These are phyloP conservation scores for Dentipellis fragilis DNA, from an alignment of 768 basidiomycete genomes.

Conservation along the genomic window DNA sequence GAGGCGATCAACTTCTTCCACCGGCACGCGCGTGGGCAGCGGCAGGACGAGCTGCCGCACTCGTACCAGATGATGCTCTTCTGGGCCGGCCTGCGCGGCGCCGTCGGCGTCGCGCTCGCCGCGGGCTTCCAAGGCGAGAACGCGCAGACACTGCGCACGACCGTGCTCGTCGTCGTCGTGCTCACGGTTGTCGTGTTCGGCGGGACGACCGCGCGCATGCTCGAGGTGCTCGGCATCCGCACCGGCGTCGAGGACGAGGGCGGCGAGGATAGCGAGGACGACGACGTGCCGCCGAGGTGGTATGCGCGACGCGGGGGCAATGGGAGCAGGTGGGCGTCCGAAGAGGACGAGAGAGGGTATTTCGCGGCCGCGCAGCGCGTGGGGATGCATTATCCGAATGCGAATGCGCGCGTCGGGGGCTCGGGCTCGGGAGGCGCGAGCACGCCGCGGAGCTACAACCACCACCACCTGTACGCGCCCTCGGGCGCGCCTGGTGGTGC, in stretches of 20 bases:
- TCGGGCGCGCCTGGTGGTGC: not conserved
- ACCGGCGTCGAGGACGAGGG: slow-evolving; percentile 93
- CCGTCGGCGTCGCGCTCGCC: slow-evolving; percentile 95
- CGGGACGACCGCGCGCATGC: slow-evolving; percentile 94
- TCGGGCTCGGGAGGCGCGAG: slow-evolving; percentile 35
- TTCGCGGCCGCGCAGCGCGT: slow-evolving; percentile 6
- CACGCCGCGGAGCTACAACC: slow-evolving; percentile 43
- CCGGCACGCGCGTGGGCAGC: slow-evolving; percentile 72
- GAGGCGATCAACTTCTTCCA: slow-evolving; percentile 93
- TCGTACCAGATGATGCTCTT: slow-evolving; percentile 99
- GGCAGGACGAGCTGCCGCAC: slow-evolving; percentile 87
- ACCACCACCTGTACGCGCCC: slow-evolving; percentile 32
- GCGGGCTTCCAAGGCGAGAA: slow-evolving; percentile 93
- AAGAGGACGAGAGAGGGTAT: not conserved
- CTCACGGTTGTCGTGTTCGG: slow-evolving; percentile 92
- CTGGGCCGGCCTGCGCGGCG: slow-evolving; percentile 95
- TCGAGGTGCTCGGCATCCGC: slow-evolving; percentile 92
- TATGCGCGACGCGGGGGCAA: not conserved
- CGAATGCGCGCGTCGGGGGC: slow-evolving; percentile 21
- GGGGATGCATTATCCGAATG: slow-evolving; percentile 12
- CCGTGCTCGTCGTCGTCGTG: slow-evolving; percentile 92
- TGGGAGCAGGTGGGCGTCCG: not conserved
- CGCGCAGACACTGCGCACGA: slow-evolving; percentile 82
- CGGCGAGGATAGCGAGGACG: slow-evolving; percentile 41
- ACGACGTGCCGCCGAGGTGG: slow-evolving; percentile 26